Evolutionary conservation across 2,329 filamentous ascomycete genomes (phyloP).

Genomic region (Trichoderma sp.): DNA sequence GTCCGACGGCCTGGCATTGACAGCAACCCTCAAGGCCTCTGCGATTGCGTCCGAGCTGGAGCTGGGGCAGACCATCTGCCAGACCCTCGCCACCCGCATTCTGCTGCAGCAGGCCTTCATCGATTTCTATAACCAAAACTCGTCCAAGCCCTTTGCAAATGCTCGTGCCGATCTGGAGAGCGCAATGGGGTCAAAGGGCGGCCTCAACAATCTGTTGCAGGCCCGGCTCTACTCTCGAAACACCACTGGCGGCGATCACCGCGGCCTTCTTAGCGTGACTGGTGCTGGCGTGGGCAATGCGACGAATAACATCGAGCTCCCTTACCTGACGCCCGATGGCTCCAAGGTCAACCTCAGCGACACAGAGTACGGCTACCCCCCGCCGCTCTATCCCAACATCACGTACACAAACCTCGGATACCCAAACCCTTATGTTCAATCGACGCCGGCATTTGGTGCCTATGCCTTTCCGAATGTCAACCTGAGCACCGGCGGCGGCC

Average conservation of each 20-base stretch:
- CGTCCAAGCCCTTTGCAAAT: slow-evolving; percentile 54
- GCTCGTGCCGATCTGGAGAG: slow-evolving; percentile 65
- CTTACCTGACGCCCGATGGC: slow-evolving; percentile 58
- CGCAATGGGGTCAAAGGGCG: slow-evolving; percentile 59
- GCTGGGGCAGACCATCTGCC: slow-evolving; percentile 71
- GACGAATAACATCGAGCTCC: slow-evolving; percentile 53
- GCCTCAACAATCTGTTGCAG: slow-evolving; percentile 61
- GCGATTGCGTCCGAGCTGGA: slow-evolving; percentile 76
- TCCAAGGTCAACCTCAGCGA: slow-evolving; percentile 59
- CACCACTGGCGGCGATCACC: slow-evolving; percentile 41
- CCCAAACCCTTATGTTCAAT: slow-evolving; percentile 40
- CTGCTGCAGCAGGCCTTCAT: slow-evolving; percentile 54
- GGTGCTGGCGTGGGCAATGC: slow-evolving; percentile 36
- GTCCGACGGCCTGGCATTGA: slow-evolving; percentile 65
- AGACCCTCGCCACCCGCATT: slow-evolving; percentile 66
- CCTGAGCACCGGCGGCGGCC: slow-evolving; percentile 50
- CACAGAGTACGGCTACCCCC: slow-evolving; percentile 63
- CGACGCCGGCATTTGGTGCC: slow-evolving; percentile 43
- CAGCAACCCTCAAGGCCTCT: slow-evolving; percentile 81
- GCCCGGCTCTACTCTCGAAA: slow-evolving; percentile 70
- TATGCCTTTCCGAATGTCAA: slow-evolving; percentile 49
- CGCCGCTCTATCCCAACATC: slow-evolving; percentile 73
- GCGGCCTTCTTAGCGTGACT: slow-evolving; percentile 64
- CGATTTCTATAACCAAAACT: slow-evolving; percentile 55
- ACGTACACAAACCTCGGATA: slow-evolving; percentile 54